Base-by-base conservation (phyloP, 331 rosid genomes). In the Pyracantha coccinea region DNA sequence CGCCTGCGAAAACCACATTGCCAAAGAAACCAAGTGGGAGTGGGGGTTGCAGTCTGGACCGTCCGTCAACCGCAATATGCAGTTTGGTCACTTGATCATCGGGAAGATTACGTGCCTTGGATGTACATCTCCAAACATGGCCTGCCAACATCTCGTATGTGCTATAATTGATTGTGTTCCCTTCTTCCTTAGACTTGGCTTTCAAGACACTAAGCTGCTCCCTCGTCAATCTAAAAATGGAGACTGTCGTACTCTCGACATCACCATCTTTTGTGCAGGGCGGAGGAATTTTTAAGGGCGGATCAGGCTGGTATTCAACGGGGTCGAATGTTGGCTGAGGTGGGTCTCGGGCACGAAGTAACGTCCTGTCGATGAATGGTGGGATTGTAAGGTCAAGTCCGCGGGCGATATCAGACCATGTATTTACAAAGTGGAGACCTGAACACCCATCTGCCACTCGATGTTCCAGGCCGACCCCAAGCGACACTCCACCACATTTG, bases 101-200 rank as follows among this genome's bases (percentile, higher is more conserved):
- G 0, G 90, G 82, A 1, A 89, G 90, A 27, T 64, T 77, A 10
- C 97, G 86, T 16, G 93, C 95, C 52, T 24, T 72, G 83, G 89
- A 80, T 2, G 83, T 82, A 10, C 83, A 80, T 45, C 82, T 79
- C 97, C 97, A 92, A 3, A 92, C 84, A 21, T 89, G 97, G 50
- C 91, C 97, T 0, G 96, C 86, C 61, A 92, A 32, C 89, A 89
- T 80, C 86, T 83, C 93, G 44, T 89, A 88, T 0, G 93, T 81
- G 75, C 92, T 89, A 13, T 89, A 92, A 77, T 32, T 78, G 76
- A 79, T 21, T 32, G 85, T 73, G 86, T 86, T 85, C 0, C 93
- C 60, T 20, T 72, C 81, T 81, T 92, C 97, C 66, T 68, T 85
- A 35, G 89, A 86, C 73, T 86, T 92, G 23, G 86, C 88, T 72